Conservation (phyloP, 83 land plant genomes). For the Picea abies region DNA sequence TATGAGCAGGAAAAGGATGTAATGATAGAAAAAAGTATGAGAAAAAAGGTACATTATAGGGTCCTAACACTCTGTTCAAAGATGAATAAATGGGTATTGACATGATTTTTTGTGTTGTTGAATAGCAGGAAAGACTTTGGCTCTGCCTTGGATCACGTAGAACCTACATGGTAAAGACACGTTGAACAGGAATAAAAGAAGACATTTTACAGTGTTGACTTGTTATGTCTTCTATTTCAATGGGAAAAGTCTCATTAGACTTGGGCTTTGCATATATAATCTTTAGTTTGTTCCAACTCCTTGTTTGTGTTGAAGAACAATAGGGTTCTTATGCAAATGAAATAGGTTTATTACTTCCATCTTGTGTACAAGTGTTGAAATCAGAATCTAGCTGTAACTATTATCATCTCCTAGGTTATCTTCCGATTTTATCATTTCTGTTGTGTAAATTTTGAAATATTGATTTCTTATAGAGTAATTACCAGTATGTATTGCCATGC, state of each 20-base stretch:
- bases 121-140: neutral
- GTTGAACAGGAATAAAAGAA: neutral
- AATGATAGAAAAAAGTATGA: too few species aligned
- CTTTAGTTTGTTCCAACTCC: neutral
- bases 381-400: neutral
- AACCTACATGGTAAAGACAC: neutral
- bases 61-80: conserved; percentile 7
- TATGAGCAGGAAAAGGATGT: too few species aligned
- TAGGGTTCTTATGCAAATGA: neutral
- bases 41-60: too few species aligned
- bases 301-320: neutral
- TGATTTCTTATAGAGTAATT: neutral
- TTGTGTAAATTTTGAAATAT: neutral
- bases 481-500: neutral
- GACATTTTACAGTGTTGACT: neutral
- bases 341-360: neutral
- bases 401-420: neutral
- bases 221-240: neutral
- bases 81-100: conserved; percentile 68
- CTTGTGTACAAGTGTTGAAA: neutral
- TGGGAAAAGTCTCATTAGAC: neutral
- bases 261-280: neutral
- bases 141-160: neutral
- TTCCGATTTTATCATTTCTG: neutral
- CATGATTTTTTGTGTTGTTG: neutral